Conservation (phyloP, 495 filamentous ascomycete species). For the Annulohypoxylon maeteangense region DNA sequence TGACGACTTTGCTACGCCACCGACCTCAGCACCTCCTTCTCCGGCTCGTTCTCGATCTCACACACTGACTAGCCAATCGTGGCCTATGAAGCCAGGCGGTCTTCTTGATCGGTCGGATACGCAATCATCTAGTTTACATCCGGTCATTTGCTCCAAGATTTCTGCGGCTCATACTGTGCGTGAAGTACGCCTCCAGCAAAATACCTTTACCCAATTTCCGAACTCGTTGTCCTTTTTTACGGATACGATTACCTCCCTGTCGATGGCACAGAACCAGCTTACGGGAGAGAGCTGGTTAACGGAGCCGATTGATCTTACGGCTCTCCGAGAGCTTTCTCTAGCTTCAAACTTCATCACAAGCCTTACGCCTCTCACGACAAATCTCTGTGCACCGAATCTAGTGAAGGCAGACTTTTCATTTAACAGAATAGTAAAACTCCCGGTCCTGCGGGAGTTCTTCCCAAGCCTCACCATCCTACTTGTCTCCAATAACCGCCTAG, state of each 20-base stretch:
- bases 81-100: constrained; percentile 75
- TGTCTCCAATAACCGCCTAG: constrained; percentile 79
- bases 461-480: constrained; percentile 73
- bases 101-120: constrained; percentile 78
- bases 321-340: constrained; percentile 78
- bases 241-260: constrained; percentile 74
- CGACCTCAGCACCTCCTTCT: constrained; percentile 60
- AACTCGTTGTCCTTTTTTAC: constrained; percentile 72
- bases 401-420: constrained; percentile 80
- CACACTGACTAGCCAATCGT: constrained; percentile 56
- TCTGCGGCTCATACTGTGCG: constrained; percentile 58
- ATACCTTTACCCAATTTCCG: constrained; percentile 76
- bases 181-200: constrained; percentile 76
- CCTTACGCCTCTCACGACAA: constrained; percentile 68
- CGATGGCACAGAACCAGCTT: constrained; percentile 83
- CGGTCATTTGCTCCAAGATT: constrained; percentile 61
- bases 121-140: constrained; percentile 64
- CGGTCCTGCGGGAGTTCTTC: constrained; percentile 65
- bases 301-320: constrained; percentile 72
- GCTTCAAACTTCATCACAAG: constrained; percentile 73
- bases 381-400: constrained; percentile 75
- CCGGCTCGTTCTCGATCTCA: constrained; percentile 56
- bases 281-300: constrained; percentile 67
- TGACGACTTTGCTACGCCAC: constrained; percentile 71
- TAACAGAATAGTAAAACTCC: constrained; percentile 78